phyloP scores from a whole-genome alignment of 441 rosid genomes.

The Mallotus japonicus region DNA sequence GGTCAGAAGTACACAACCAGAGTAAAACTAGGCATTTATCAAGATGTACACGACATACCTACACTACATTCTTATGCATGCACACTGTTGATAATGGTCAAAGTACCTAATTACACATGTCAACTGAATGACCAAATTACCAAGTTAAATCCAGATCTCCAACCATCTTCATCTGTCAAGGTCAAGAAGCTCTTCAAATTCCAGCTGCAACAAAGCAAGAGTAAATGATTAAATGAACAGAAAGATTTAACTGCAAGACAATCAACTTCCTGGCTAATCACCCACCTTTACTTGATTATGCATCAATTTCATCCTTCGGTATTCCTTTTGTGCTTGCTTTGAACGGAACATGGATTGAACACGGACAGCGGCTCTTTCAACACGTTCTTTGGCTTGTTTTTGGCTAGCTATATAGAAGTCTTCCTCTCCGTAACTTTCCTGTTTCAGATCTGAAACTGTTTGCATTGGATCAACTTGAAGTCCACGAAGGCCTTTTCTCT shows the following conservation, averaged over 20 bases:
- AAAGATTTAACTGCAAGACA: slow-evolving; percentile 1
- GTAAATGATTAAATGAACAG: neutral
- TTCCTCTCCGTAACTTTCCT: slow-evolving; percentile 56
- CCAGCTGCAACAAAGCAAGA: slow-evolving; percentile 46
- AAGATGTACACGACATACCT: slow-evolving; percentile 24
- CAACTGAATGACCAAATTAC: neutral
- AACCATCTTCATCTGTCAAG: slow-evolving; percentile 31
- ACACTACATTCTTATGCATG: neutral
- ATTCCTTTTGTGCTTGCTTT: slow-evolving; percentile 90
- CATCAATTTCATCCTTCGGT: slow-evolving; percentile 77
- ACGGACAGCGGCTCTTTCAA: slow-evolving; percentile 74
- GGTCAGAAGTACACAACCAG: slow-evolving; percentile 4
- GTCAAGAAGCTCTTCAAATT: slow-evolving; percentile 36
- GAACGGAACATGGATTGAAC: slow-evolving; percentile 98
- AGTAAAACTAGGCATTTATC: slow-evolving; percentile 30
- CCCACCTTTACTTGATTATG: slow-evolving; percentile 69
- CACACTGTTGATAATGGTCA: neutral
- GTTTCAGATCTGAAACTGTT: slow-evolving; percentile 23
- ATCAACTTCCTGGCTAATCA: slow-evolving; percentile 13
- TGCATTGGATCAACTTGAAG: slow-evolving; percentile 48
- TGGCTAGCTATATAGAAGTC: slow-evolving; percentile 76
- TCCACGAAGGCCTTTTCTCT: slow-evolving; percentile 93
- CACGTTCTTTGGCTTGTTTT: slow-evolving; percentile 90
- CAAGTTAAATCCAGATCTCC: neutral
- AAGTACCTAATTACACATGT: neutral